Percentiles rank a stretch among this genome's conserved stretches.
Conservation (phyloP, 306 rosid genomes). For the peach (Prunus persica) region DNA sequence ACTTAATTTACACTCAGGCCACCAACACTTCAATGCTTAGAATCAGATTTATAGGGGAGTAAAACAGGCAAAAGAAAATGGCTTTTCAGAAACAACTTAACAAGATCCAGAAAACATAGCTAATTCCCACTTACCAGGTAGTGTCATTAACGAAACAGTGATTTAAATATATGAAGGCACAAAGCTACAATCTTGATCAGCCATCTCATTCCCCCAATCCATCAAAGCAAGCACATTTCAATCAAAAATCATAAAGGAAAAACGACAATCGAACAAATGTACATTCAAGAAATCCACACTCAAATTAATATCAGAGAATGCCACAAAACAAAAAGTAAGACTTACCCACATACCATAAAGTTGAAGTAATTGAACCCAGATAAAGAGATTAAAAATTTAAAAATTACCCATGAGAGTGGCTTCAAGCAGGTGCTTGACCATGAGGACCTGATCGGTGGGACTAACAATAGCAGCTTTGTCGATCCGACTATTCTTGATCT, state of each 20-base stretch:
- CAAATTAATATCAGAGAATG: not conserved
- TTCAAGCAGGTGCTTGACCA: conserved; percentile 81
- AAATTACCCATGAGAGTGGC: conserved; percentile 82
- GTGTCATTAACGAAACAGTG: conserved; percentile 13
- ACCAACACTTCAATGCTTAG: not conserved
- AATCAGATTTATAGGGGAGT: not conserved
- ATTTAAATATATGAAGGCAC: not conserved
- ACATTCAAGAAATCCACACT: not conserved
- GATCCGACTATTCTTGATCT: conserved; percentile 62
- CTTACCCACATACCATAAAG: not conserved
- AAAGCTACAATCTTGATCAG: not conserved
- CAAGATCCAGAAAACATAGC: conserved; percentile 11
- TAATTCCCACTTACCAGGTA: conserved; percentile 13
- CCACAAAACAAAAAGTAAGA: not conserved
- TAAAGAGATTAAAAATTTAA: not conserved
- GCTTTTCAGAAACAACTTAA: not conserved
- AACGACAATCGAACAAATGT: not conserved
- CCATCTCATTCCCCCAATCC: conserved; percentile 5
- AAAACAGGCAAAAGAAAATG: not conserved
- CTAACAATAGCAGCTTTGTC: conserved; percentile 45
- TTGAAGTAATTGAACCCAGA: not conserved
- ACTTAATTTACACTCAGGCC: not conserved
- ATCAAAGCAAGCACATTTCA: conserved; percentile 11
- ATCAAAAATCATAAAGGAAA: not conserved
- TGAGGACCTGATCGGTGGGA: conserved; percentile 96